Percentiles rank a stretch among this genome's conserved stretches.
phyloP scores from a whole-genome alignment of 2,329 filamentous ascomycete genomes.

The Rhynchosporium graminicola region DNA sequence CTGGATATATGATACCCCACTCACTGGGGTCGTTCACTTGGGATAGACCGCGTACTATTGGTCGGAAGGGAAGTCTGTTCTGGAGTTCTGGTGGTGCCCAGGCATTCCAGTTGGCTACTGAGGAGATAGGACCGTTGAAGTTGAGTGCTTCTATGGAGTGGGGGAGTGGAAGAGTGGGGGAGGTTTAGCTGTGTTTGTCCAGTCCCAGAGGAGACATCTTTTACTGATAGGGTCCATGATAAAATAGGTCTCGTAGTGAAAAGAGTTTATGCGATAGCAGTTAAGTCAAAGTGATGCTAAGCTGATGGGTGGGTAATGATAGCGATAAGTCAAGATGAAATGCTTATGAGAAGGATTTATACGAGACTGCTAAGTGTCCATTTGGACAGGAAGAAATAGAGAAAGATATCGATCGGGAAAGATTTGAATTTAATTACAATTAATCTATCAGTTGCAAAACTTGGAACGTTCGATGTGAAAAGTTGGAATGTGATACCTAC shows the following conservation, averaged over 20 bases:
- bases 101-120: constrained; percentile 47
- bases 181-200: constrained; percentile 44
- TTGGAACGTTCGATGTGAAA: background rate
- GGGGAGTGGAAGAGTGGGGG: constrained; percentile 40
- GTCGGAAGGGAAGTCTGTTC: constrained; percentile 43
- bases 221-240: constrained; percentile 36
- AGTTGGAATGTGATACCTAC: background rate
- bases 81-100: constrained; percentile 45
- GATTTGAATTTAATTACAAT: no score
- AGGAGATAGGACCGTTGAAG: constrained; percentile 41
- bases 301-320: background rate
- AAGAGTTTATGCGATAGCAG: no score
- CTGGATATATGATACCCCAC: constrained; percentile 41
- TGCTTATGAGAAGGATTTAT: no score
- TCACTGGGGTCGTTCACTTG: constrained; percentile 43
- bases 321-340: background rate
- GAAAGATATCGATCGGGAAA: no score
- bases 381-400: no score
- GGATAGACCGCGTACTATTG: constrained; percentile 45
- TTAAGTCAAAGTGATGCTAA: no score
- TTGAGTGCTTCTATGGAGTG: constrained; percentile 43
- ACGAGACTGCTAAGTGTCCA: no score
- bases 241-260: background rate
- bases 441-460: background rate
- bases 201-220: constrained; percentile 48